phyloP scores from a whole-genome alignment of 805 yeast species.

The Nematodospora valgi region DNA sequence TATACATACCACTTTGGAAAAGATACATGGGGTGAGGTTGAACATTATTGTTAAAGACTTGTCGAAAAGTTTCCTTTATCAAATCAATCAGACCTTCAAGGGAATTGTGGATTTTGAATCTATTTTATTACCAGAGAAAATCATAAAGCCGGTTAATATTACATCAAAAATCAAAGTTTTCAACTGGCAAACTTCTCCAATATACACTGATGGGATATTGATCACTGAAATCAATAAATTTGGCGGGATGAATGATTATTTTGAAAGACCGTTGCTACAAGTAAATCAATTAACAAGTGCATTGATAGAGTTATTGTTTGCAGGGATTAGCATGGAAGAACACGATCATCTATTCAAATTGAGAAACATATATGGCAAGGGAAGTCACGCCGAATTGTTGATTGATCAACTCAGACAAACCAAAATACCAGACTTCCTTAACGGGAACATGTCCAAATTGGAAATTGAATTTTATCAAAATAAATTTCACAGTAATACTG shows the following conservation, averaged over 20 bases:
- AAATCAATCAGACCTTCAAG: conserved; percentile 22
- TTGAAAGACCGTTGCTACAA: conserved; percentile 42
- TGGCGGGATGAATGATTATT: conserved; percentile 42
- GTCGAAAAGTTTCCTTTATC: conserved; percentile 27
- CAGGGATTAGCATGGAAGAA: conserved; percentile 15
- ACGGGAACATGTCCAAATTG: conserved; percentile 29
- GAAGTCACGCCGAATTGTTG: conserved; percentile 50
- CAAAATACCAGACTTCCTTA: conserved; percentile 33
- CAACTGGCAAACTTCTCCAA: conserved; percentile 45
- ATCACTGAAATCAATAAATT: conserved; percentile 36
- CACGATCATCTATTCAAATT: conserved; percentile 33
- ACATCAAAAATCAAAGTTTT: conserved; percentile 41
- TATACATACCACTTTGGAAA: conserved; percentile 4
- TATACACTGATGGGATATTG: conserved; percentile 40
- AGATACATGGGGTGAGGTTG: conserved; percentile 5
- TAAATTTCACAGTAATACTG: conserved; percentile 50
- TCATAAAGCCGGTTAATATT: neutral
- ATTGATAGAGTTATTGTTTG: conserved; percentile 36
- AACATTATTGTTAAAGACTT: conserved; percentile 37
- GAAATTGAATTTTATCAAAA: conserved; percentile 35
- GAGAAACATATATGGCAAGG: conserved; percentile 58
- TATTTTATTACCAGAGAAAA: conserved; percentile 5
- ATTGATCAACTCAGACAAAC: conserved; percentile 36
- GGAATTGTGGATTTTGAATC: conserved; percentile 13
- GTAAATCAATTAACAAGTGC: conserved; percentile 48